Conservation (phyloP, 768 basidiomycete species). For the Pulveroboletus ravenelii region DNA sequence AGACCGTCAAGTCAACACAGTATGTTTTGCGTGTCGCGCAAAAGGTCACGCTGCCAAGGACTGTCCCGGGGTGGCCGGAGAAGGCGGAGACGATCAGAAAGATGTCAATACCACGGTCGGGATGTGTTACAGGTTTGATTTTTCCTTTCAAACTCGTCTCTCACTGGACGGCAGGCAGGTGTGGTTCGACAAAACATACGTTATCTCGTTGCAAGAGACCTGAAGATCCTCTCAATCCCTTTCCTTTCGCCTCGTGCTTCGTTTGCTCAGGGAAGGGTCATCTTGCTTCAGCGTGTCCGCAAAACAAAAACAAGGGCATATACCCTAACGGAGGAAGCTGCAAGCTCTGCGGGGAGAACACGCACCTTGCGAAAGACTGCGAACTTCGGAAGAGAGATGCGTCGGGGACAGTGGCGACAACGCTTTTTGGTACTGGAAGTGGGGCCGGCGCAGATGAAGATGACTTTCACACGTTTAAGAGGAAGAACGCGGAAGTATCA, state of each 20-base stretch:
- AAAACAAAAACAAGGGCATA: slow-evolving; percentile 74
- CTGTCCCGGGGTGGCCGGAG: slow-evolving; percentile 50
- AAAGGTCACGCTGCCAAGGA: slow-evolving; percentile 80
- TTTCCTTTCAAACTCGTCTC: neutral
- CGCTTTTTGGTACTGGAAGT: slow-evolving; percentile 31
- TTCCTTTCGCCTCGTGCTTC: slow-evolving; percentile 90
- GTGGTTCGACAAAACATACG: slow-evolving; percentile 74
- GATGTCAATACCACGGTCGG: slow-evolving; percentile 36
- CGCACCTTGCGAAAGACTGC: slow-evolving; percentile 85
- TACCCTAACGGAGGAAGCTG: slow-evolving; percentile 91
- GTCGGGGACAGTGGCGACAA: slow-evolving; percentile 20
- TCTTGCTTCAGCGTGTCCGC: slow-evolving; percentile 75
- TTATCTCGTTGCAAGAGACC: slow-evolving; percentile 74
- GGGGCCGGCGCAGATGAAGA: slow-evolving; percentile 88
- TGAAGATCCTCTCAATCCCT: slow-evolving; percentile 54
- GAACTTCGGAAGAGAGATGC: slow-evolving; percentile 54
- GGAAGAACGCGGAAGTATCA: slow-evolving; percentile 57
- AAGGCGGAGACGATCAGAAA: slow-evolving; percentile 24
- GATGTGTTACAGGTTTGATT: slow-evolving; percentile 67
- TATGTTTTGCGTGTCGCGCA: slow-evolving; percentile 84
- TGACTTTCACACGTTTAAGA: slow-evolving; percentile 82
- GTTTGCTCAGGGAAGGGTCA: slow-evolving; percentile 84
- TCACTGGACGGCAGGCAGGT: slow-evolving; percentile 43
- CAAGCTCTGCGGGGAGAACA: slow-evolving; percentile 81
- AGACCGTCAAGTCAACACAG: slow-evolving; percentile 53